Evolutionary conservation across 176 grass and related monocot species (phyloP).

Genomic region (Triticum urartu): DNA sequence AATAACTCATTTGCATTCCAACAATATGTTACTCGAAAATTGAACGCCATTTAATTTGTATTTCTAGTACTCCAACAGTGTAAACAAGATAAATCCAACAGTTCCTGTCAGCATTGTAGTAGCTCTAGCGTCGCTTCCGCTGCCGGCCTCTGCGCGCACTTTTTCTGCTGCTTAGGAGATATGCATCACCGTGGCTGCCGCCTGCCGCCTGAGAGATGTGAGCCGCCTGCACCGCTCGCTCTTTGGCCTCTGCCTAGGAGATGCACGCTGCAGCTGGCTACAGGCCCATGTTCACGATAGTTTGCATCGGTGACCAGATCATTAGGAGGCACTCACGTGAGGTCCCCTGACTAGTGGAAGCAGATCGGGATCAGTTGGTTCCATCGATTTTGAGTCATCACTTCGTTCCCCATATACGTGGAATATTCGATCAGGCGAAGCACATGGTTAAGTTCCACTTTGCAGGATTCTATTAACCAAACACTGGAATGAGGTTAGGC

Average conservation of each 20-base stretch:
- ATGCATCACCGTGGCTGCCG: neutral
- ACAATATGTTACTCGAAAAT: neutral
- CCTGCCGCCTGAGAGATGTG: neutral
- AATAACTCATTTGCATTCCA: neutral
- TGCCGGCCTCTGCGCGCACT: neutral
- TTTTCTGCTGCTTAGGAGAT: neutral
- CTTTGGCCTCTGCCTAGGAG: neutral
- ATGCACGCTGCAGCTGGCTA: neutral
- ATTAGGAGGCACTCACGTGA: neutral
- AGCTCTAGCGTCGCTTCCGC: neutral
- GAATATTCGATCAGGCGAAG: neutral
- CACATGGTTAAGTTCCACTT: neutral
- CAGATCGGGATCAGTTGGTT: neutral
- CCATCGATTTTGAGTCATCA: neutral
- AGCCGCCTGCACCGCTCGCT: neutral
- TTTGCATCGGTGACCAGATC: neutral
- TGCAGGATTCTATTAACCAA: neutral
- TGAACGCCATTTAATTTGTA: neutral
- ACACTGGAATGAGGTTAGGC: neutral
- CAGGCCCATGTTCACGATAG: neutral
- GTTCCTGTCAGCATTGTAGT: neutral
- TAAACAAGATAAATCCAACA: neutral
- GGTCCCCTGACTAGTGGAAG: neutral
- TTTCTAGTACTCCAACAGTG: neutral
- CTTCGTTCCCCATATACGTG: neutral